Conservation (phyloP, 192 early-diverging fungal genomes). For the Mycoemilia scoparia region DNA sequence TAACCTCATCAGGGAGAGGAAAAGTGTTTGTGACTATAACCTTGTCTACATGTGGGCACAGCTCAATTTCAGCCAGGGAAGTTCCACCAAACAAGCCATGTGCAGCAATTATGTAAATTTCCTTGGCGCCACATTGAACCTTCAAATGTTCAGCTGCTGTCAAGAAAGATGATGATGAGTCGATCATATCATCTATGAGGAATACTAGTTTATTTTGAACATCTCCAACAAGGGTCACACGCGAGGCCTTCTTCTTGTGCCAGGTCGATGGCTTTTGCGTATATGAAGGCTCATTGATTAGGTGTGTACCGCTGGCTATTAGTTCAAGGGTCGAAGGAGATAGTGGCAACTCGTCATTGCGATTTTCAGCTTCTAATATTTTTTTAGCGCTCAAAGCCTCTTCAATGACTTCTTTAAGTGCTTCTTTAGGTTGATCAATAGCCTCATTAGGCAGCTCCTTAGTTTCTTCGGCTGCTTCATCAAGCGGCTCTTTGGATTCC, state of each 20-base stretch:
- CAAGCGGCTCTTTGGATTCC: no score
- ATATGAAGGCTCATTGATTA: conserved; percentile 27
- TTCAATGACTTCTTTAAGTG: no score
- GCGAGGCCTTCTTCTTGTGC: conserved; percentile 33
- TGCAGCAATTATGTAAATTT: conserved; percentile 80
- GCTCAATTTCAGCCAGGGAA: conserved; percentile 67
- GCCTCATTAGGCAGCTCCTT: no score
- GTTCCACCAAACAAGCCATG: conserved; percentile 88
- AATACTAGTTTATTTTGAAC: conserved; percentile 71
- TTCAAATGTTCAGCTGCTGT: conserved; percentile 82
- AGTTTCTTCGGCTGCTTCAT: no score
- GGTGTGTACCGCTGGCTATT: conserved; percentile 29
- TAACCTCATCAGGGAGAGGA: conserved; percentile 57
- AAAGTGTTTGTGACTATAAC: conserved; percentile 84
- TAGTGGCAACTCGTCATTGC: no score
- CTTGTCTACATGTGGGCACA: conserved; percentile 54
- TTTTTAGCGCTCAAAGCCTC: no score
- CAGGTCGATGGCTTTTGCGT: no score
- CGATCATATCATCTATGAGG: conserved; percentile 94
- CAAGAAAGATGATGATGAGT: conserved; percentile 74
- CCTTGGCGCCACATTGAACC: conserved; percentile 57
- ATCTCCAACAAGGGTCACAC: conserved; percentile 83
- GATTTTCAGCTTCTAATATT: no score
- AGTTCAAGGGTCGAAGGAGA: no score
- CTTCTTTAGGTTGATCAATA: no score